These are phyloP conservation scores for Aegle marmelos DNA, from an alignment of 345 rosid genomes.

Conservation along the genomic window DNA sequence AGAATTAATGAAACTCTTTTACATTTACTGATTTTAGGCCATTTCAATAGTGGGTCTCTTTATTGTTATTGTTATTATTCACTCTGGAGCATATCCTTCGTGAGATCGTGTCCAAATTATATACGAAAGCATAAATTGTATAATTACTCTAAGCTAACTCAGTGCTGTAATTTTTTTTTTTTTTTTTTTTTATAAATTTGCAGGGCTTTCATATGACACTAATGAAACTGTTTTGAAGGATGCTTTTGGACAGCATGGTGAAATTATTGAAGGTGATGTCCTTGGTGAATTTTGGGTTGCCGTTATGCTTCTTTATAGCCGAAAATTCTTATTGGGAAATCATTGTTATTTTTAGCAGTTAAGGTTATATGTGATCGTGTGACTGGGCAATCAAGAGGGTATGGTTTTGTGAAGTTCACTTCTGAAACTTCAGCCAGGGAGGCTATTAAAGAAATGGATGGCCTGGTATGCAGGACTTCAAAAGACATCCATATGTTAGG, in stretches of 20 bases:
- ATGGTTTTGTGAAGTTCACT: constrained; percentile 60
- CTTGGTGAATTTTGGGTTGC: background rate
- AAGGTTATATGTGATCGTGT: constrained; percentile 63
- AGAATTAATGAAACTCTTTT: background rate
- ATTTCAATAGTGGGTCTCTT: background rate
- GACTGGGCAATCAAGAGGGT: constrained; percentile 70
- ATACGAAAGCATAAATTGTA: background rate
- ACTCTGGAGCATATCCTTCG: background rate
- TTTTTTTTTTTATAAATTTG: background rate
- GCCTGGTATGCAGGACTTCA: constrained; percentile 35
- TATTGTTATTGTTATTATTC: background rate
- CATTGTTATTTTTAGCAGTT: constrained; percentile 30
- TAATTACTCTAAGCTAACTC: background rate
- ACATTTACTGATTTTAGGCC: background rate
- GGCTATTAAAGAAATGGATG: constrained; percentile 63
- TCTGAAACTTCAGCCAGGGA: constrained; percentile 53
- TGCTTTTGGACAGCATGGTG: constrained; percentile 48
- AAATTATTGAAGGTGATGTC: constrained; percentile 44
- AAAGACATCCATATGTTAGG: background rate
- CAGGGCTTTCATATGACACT: constrained; percentile 70
- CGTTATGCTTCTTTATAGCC: background rate
- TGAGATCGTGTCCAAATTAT: background rate
- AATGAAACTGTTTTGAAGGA: constrained; percentile 60
- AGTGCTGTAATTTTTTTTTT: too few relatives aligned
- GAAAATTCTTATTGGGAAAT: background rate